Conservation (phyloP, 2,329 filamentous ascomycete species). For the Simplicillium sp. region DNA sequence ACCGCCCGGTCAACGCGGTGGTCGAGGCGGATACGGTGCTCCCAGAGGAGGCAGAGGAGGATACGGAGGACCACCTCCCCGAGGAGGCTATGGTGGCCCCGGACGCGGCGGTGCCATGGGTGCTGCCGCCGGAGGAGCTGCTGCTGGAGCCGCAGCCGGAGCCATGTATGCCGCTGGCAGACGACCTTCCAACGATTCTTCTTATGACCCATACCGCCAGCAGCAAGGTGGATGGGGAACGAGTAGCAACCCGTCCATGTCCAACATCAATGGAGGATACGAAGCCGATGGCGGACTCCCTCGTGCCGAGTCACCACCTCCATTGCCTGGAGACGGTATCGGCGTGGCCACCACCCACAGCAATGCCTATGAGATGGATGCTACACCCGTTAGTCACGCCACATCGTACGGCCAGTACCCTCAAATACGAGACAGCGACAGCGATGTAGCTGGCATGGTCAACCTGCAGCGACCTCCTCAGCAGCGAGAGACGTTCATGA, state of each 20-base stretch:
- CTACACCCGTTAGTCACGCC: slow-evolving; percentile 37
- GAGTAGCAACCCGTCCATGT: slow-evolving; percentile 21
- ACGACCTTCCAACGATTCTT: slow-evolving; percentile 25
- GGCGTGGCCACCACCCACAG: slow-evolving; percentile 36
- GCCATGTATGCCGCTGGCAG: background rate
- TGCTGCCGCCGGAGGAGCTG: background rate
- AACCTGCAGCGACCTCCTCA: slow-evolving; percentile 50
- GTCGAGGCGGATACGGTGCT: slow-evolving; percentile 30
- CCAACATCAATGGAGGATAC: slow-evolving; percentile 27
- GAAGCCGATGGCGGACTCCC: slow-evolving; percentile 41
- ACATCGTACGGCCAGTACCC: slow-evolving; percentile 33
- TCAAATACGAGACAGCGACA: slow-evolving; percentile 52
- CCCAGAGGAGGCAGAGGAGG: slow-evolving; percentile 24
- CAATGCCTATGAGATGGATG: slow-evolving; percentile 74
- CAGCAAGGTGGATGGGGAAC: slow-evolving; percentile 12
- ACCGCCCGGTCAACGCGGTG: background rate
- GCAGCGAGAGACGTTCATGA: slow-evolving; percentile 43
- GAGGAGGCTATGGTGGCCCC: slow-evolving; percentile 5
- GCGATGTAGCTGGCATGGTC: slow-evolving; percentile 65
- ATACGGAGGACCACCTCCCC: slow-evolving; percentile 28
- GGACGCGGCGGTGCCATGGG: too few relatives aligned
- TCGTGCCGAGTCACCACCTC: slow-evolving; percentile 55
- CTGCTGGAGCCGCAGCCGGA: slow-evolving; percentile 4
- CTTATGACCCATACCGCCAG: slow-evolving; percentile 26
- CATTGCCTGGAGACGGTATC: slow-evolving; percentile 33